Conservation (phyloP, 257 asterid species). For the Lavandula angustifolia region DNA sequence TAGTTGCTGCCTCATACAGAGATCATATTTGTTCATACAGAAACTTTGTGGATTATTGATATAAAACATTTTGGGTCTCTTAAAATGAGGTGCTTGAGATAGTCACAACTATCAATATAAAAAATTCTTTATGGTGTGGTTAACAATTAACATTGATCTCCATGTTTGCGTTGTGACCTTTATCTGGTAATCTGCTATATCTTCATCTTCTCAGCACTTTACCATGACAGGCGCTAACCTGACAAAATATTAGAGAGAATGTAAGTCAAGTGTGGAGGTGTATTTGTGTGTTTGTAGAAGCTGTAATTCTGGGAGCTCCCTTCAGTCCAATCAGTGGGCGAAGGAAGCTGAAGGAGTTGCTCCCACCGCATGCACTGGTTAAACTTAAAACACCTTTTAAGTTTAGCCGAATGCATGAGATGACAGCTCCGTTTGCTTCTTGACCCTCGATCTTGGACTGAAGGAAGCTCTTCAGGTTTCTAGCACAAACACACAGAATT, state of each 20-base stretch:
- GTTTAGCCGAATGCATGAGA: constrained; percentile 61
- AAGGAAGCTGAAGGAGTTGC: constrained; percentile 52
- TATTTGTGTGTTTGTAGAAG: constrained; percentile 16
- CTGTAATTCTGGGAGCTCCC: constrained; percentile 50
- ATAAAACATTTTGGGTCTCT: neutral
- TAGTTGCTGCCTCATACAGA: neutral
- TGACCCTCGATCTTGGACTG: constrained; percentile 52
- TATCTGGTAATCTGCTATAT: constrained; percentile 5
- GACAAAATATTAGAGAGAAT: neutral
- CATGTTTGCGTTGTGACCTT: constrained; percentile 16
- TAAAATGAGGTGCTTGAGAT: neutral
- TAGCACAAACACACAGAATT: neutral
- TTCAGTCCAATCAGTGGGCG: constrained; percentile 51
- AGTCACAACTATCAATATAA: neutral
- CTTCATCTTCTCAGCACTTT: constrained; percentile 18
- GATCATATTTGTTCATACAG: neutral
- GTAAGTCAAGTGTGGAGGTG: neutral
- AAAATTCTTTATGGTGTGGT: neutral
- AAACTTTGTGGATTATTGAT: neutral
- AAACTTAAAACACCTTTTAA: constrained; percentile 30
- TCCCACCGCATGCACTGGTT: constrained; percentile 63
- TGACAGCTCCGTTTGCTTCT: constrained; percentile 58
- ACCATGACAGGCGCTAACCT: neutral
- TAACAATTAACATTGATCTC: neutral
- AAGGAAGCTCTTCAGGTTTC: constrained; percentile 48